A percentile compares a stretch with the other conserved stretches of the same genome.
Evolutionary conservation across 495 filamentous ascomycete genomes (phyloP).

Genomic region (Aspergillus hancockii): DNA sequence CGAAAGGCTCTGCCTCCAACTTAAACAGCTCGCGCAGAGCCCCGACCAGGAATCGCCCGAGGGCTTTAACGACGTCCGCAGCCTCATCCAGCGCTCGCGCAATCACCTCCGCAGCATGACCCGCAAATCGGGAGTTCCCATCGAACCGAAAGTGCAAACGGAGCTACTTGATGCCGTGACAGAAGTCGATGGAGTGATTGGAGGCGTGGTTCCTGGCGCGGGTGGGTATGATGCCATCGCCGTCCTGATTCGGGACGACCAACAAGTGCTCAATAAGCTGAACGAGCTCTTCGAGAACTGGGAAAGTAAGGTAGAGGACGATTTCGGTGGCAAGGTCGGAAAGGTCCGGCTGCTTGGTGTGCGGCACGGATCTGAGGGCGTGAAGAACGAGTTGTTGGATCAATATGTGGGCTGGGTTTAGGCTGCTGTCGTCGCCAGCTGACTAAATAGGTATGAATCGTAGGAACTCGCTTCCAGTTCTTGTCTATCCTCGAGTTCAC

Average conservation of each 20-base stretch:
- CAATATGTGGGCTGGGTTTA: constrained; percentile 65
- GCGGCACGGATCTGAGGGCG: constrained; percentile 84
- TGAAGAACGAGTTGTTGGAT: constrained; percentile 62
- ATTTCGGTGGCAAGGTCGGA: constrained; percentile 61
- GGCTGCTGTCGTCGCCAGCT: background rate
- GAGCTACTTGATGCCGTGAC: constrained; percentile 75
- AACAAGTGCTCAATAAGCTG: constrained; percentile 62
- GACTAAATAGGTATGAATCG: background rate
- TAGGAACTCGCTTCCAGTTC: background rate
- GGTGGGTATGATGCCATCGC: constrained; percentile 93
- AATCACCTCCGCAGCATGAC: constrained; percentile 75
- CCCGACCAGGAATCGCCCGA: constrained; percentile 28
- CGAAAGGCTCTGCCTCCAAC: constrained; percentile 64
- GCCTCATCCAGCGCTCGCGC: constrained; percentile 54
- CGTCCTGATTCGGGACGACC: constrained; percentile 74
- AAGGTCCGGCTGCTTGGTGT: constrained; percentile 77
- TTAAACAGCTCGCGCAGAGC: constrained; percentile 48
- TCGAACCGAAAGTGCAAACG: constrained; percentile 87
- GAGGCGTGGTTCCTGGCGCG: constrained; percentile 91
- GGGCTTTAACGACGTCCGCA: constrained; percentile 38
- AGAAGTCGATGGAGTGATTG: constrained; percentile 74
- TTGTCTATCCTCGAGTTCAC: background rate
- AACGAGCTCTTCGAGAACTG: constrained; percentile 64
- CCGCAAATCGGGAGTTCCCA: constrained; percentile 70
- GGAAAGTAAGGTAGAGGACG: constrained; percentile 53